Evolutionary conservation across 768 basidiomycete species (phyloP).

Genomic region (Lactifluus echinatus): DNA sequence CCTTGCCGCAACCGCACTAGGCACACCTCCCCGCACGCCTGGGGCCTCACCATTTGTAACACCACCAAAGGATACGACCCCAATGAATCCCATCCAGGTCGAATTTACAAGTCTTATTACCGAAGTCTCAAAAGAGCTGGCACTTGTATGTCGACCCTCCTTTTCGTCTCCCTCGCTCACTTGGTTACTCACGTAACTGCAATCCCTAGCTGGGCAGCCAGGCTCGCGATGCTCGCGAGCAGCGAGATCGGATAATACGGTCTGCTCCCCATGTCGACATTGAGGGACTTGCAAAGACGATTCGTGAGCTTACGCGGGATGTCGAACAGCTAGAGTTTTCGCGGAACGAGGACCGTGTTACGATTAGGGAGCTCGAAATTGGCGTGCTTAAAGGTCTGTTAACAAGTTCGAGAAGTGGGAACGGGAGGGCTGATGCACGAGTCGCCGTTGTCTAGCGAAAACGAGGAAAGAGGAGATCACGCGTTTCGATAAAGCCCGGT

Average conservation of each 20-base stretch:
- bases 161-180: background rate
- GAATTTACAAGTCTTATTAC: slow-evolving; percentile 47
- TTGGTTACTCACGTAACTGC: background rate
- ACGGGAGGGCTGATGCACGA: slow-evolving; percentile 1
- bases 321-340: slow-evolving; percentile 40
- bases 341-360: slow-evolving; percentile 33
- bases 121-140: slow-evolving; percentile 43
- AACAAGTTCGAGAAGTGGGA: background rate
- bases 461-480: slow-evolving; percentile 78
- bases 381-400: slow-evolving; percentile 57
- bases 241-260: slow-evolving; percentile 23
- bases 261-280: slow-evolving; percentile 43
- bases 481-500: slow-evolving; percentile 69
- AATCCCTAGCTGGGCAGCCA: slow-evolving; percentile 35
- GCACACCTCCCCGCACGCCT: background rate
- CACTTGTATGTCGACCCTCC: slow-evolving; percentile 41
- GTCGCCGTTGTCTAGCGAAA: slow-evolving; percentile 40
- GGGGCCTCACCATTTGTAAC: background rate
- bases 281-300: slow-evolving; percentile 40
- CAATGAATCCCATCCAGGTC: slow-evolving; percentile 59
- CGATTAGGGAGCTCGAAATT: slow-evolving; percentile 50
- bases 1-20: background rate
- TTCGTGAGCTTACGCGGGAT: slow-evolving; percentile 43
- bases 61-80: slow-evolving; percentile 8
- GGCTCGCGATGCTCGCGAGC: slow-evolving; percentile 33